phyloP scores from a whole-genome alignment of 1,139 yeast genomes.

The Pichia sp. region DNA sequence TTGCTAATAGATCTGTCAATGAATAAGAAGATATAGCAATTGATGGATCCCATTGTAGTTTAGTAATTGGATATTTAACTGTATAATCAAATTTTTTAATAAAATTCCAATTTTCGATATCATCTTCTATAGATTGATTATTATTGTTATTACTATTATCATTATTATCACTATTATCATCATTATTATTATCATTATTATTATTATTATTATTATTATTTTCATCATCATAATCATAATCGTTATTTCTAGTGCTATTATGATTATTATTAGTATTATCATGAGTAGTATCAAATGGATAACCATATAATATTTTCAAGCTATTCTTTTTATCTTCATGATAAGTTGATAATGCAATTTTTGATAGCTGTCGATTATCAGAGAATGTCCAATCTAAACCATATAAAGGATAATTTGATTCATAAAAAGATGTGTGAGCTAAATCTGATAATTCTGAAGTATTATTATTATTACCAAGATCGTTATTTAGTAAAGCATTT shows the following conservation, averaged over 20 bases:
- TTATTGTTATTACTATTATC: neutral
- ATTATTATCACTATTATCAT: neutral
- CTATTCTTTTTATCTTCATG: slow-evolving; percentile 64
- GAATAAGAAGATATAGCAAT: slow-evolving; percentile 14
- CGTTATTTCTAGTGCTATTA: neutral
- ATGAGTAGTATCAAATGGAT: no score
- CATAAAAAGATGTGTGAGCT: slow-evolving; percentile 44
- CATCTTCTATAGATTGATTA: neutral
- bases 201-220: slow-evolving; percentile 6
- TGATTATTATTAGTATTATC: slow-evolving; percentile 5
- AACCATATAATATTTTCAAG: slow-evolving; percentile 44
- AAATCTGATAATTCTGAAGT: no score
- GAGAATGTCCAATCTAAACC: slow-evolving; percentile 58
- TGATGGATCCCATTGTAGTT: slow-evolving; percentile 66
- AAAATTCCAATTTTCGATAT: slow-evolving; percentile 29
- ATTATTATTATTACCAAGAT: no score
- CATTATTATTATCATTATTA: neutral
- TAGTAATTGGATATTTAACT: slow-evolving; percentile 62
- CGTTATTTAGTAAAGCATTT: no score
- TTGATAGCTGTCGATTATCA: slow-evolving; percentile 36
- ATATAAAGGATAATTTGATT: slow-evolving; percentile 57
- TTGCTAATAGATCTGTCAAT: slow-evolving; percentile 43
- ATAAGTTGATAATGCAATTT: slow-evolving; percentile 61
- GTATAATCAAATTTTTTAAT: slow-evolving; percentile 44
- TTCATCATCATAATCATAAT: neutral